Base-by-base conservation (phyloP, 1,284 basidiomycete genomes). In the Pseudozyma flocculosa region DNA sequence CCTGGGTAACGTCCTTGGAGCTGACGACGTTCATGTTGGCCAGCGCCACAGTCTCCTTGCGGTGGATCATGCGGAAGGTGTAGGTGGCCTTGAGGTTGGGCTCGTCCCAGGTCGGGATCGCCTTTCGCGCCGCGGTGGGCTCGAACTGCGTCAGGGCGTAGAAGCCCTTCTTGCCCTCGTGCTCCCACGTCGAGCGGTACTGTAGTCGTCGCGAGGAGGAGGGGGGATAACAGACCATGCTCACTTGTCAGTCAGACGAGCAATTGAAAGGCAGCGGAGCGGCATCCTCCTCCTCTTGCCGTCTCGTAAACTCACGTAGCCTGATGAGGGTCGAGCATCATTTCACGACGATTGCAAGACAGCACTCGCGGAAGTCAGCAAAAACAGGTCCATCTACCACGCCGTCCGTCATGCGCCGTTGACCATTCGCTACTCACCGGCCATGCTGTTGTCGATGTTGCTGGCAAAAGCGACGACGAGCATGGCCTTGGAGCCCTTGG, bases 1-100 rank as follows among this genome's bases (percentile, higher is more conserved):
- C 36, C 30, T 60, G 53, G 17, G 60, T 51, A 45, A 75, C 56
- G 38, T 61, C 37, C 37, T 64, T 70, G 42, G 54, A 45, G 51
- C 47, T 55, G 32, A 54, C 60, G 21, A 54, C 59, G 44, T 72
- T 66, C 90, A 94, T 95, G 81, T 97, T 97, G 81, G 87, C 87
- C 58, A 93, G 79, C 3, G 79, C 77, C 26, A 68, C 73, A 39
- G 82, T 80, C 75, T 84, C 88, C 70, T 87, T 85, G 58, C 87
- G 86, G 30, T 91, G 91, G 66, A 98, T 85, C 82, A 96, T 83
- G 15, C 87, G 88, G 68, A 96, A 82, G 29, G 52, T 82, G 79
- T 89, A 95, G 2, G 87, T 92, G 7, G 92, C 88, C 79, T 97
- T 97, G 73, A 95, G 83, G 21, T 86, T 83, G 22, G 94, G 94